Evolutionary conservation across 2,329 filamentous ascomycete genomes (phyloP), one percentile per base, ranked within the genome.

Genomic region (Cladosporium phlei): DNA sequence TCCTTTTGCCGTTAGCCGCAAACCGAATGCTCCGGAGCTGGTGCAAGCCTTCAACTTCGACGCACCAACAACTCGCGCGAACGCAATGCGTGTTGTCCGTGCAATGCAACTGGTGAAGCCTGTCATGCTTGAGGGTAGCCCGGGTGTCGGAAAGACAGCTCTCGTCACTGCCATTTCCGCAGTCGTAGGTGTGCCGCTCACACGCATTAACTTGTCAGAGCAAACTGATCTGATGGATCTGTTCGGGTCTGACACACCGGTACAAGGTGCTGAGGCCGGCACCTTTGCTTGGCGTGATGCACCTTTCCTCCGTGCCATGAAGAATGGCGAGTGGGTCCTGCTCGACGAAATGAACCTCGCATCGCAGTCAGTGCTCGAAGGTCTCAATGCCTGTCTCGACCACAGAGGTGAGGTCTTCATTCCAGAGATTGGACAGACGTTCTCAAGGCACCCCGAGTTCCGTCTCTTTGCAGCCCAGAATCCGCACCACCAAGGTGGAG

Each of bases 331-430:
- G 57, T 98, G 93, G 93, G 93, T 98, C 9, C 73, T 98, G 21
- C 76, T 98, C 0, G 93, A 98, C 61, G 93, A 98, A 71, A 98
- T 98, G 93, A 98, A 98, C 59, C 71, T 98, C 53, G 93, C 94
- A 1, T 97, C 91, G 0, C 93, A 98, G 64, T 95, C 91, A 4
- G 90, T 98, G 2, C 78, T 98, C 1, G 93, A 98, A 69, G 94
- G 93, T 52, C 73, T 98, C 24, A 98, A 98, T 57, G 91, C 93
- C 17, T 97, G 93, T 70, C 77, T 98, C 22, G 93, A 98, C 66
- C 94, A 98, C 65, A 83, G 94, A 66, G 91, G 93, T 49, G 88
- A 96, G 65, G 88, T 95, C 0, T 98, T 96, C 62, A 83, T 98
- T 49, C 88, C 93, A 1, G 94, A 98, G 62, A 77, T 98, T 10